These are phyloP conservation scores for Ilex aquifolium DNA, from an alignment of 257 asterid species.

Conservation along the genomic window DNA sequence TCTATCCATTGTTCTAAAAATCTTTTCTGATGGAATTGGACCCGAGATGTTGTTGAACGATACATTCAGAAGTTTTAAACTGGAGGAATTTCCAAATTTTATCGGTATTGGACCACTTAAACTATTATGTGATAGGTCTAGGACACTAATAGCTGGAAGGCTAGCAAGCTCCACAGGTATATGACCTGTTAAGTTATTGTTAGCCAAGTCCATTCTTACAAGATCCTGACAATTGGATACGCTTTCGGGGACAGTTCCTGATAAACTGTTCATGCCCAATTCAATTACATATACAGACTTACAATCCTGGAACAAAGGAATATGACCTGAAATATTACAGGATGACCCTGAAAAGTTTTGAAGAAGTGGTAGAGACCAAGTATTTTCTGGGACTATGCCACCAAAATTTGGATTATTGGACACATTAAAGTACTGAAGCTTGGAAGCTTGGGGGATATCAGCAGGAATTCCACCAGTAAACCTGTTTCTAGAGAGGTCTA, in stretches of 20 bases:
- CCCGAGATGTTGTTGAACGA: slow-evolving; percentile 87
- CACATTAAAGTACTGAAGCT: slow-evolving; percentile 63
- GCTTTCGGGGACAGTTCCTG: slow-evolving; percentile 61
- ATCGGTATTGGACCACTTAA: slow-evolving; percentile 58
- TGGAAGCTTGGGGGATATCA: slow-evolving; percentile 41
- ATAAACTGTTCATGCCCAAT: slow-evolving; percentile 56
- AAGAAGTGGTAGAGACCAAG: slow-evolving; percentile 60
- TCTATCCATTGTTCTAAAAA: slow-evolving; percentile 47
- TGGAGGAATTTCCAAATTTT: slow-evolving; percentile 42
- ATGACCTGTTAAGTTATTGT: slow-evolving; percentile 60
- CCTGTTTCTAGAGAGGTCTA: slow-evolving; percentile 76
- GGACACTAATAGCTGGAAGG: slow-evolving; percentile 41
- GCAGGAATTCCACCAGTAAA: slow-evolving; percentile 64
- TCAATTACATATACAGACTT: slow-evolving; percentile 57
- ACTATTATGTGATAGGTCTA: slow-evolving; percentile 62
- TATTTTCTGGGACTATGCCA: slow-evolving; percentile 48
- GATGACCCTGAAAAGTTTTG: slow-evolving; percentile 70
- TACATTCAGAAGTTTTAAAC: slow-evolving; percentile 59
- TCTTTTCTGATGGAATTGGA: slow-evolving; percentile 49
- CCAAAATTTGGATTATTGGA: slow-evolving; percentile 75
- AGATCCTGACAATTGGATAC: slow-evolving; percentile 61
- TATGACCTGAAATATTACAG: slow-evolving; percentile 61
- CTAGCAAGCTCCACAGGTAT: slow-evolving; percentile 56
- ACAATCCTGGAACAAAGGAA: slow-evolving; percentile 66
- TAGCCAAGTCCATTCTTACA: slow-evolving; percentile 50